Base-by-base conservation (phyloP, 139 green algal species). In the Volvox africanus region DNA sequence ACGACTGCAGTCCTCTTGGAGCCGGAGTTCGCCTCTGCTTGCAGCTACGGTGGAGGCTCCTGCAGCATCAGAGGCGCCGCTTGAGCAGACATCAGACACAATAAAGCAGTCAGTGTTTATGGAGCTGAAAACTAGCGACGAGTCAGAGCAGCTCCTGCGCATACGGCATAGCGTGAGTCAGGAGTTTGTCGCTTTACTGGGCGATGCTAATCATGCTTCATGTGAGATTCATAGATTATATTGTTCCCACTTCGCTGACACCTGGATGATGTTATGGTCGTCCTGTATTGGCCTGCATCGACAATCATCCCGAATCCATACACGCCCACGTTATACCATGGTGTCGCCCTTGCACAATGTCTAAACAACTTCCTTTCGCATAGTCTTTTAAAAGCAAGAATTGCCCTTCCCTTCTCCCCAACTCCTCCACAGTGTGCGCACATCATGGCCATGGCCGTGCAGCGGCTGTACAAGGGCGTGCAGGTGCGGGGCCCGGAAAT, bases 401-500 rank as follows among this genome's bases (percentile, higher is more conserved):
- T 35, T 13, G 0, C 77, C 78, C 5, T 44, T 33, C 37, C 78
- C 17, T 84, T 22, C 19, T n/a, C n/a, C n/a, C 73, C 35, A n/a
- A n/a, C n/a, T 33, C n/a, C n/a, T 30, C 12, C 94, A 91, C 93
- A 98, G 96, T 98, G 96, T 89, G 97, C 98, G 19, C 98, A 99
- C 93, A 97, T 99, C 55, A 99, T 99, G 96, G 98, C 98, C 18
- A 99, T 99, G 98, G 98, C 98, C 14, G 97, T 99, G 80, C 98
- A 99, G 95, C 97, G 96, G 69, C 92, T 99, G 28, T 97, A 96
- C 94, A 97, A 97, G 50, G 93, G 96, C 17, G 96, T 97, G 44
- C 86, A 90, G 86, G 86, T 90, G 50, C 78, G 36, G 78, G 86
- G 86, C 44, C 44, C 44, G 9, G 44, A 55, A 55, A 55, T 55